Percentiles rank a stretch among this genome's conserved stretches.
Evolutionary conservation across 2,329 filamentous ascomycete species (phyloP).

Genomic region (Ophiosphaerella korrae): DNA sequence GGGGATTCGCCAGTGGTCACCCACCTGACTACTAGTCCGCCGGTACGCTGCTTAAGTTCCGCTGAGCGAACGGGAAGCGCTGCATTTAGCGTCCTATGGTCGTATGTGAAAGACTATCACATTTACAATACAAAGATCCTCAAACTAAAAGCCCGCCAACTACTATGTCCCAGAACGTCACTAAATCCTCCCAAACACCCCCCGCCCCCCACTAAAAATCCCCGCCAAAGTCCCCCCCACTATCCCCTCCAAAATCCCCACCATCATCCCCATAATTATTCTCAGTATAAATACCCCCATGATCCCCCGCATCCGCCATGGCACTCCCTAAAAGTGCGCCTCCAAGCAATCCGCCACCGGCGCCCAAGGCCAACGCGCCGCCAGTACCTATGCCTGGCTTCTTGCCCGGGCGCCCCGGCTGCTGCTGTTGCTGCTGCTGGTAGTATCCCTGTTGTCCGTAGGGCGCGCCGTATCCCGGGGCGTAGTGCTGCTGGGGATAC

Average conservation of each 20-base stretch:
- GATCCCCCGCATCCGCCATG: conserved; percentile 54
- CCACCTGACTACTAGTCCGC: too few species aligned
- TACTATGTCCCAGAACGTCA: too few species aligned
- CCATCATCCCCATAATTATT: conserved; percentile 21
- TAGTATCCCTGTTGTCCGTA: conserved; percentile 33
- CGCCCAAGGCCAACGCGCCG: conserved; percentile 76
- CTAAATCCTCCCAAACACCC: too few species aligned
- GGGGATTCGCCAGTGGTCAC: too few species aligned
- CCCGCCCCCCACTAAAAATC: background rate
- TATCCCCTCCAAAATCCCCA: conserved; percentile 34
- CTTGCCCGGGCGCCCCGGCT: conserved; percentile 32
- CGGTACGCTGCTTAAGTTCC: too few species aligned
- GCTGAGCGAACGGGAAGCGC: too few species aligned
- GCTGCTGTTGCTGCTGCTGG: conserved; percentile 40
- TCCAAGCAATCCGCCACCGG: conserved; percentile 81
- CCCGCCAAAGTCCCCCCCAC: conserved; percentile 28
- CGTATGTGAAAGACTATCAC: too few species aligned
- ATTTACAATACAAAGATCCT: too few species aligned
- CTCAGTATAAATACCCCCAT: conserved; percentile 29
- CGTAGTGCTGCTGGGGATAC: conserved; percentile 26
- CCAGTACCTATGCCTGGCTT: conserved; percentile 64
- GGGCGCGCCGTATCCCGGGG: conserved; percentile 29
- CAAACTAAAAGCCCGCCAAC: too few species aligned
- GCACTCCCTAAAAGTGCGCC: conserved; percentile 73
- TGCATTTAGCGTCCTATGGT: too few species aligned